A percentile compares a stretch with the other conserved stretches of the same genome.
phyloP scores from a whole-genome alignment of 2,329 filamentous ascomycete genomes.

The Cytospora piceae region DNA sequence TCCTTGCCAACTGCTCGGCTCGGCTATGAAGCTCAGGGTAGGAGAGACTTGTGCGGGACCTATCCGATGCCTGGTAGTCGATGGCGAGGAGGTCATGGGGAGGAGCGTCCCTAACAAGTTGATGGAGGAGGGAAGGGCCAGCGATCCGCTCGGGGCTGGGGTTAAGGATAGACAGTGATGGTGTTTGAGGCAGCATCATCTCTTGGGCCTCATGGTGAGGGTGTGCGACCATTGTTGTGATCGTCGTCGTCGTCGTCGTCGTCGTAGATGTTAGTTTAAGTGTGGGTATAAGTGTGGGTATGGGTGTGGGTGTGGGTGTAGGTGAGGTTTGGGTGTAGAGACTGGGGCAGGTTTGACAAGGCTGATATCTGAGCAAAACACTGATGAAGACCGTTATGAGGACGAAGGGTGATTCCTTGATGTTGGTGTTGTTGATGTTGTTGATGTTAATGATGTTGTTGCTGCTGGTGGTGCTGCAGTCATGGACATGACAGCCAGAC shows the following conservation, averaged over 20 bases:
- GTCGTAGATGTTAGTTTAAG: not conserved
- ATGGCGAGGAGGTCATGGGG: slow-evolving; percentile 55
- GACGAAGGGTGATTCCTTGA: not conserved
- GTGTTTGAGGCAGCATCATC: slow-evolving; percentile 12
- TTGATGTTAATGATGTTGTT: not conserved
- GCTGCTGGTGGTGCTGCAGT: not conserved
- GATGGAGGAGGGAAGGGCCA: slow-evolving; percentile 53
- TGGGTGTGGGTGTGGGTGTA: not conserved
- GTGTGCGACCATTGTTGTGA: slow-evolving; percentile 14
- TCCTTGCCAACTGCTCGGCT: slow-evolving; percentile 20
- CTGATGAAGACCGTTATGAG: not conserved
- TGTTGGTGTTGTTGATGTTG: not conserved
- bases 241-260: not conserved
- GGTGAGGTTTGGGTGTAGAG: not conserved
- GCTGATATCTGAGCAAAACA: slow-evolving; percentile 5
- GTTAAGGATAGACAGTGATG: slow-evolving; percentile 51
- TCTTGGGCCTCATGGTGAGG: slow-evolving; percentile 19
- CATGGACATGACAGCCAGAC: slow-evolving; percentile 22
- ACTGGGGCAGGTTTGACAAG: not conserved
- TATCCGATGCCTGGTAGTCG: slow-evolving; percentile 62
- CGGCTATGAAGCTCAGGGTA: slow-evolving; percentile 64
- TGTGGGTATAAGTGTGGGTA: too few species aligned
- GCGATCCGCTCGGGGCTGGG: slow-evolving; percentile 44
- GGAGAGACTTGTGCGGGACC: slow-evolving; percentile 52
- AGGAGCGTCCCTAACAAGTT: slow-evolving; percentile 57